Conservation (phyloP, 2,329 filamentous ascomycete genomes). For the Emergomyces pasteurianus region DNA sequence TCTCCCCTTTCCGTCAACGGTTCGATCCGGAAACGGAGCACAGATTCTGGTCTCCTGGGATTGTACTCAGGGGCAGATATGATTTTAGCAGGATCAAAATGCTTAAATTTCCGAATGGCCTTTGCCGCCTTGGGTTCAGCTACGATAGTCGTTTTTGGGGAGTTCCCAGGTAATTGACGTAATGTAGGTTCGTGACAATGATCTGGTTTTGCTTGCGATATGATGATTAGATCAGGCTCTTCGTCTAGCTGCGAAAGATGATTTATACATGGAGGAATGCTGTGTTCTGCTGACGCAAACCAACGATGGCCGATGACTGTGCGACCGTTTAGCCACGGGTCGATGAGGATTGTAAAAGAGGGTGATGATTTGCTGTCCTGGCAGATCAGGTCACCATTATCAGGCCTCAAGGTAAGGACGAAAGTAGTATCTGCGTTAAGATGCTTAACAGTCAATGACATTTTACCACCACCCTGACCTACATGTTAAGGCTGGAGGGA, state of each 20-base stretch:
- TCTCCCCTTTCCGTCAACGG: constrained; percentile 40
- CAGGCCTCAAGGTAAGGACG: constrained; percentile 20
- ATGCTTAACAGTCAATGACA: constrained; percentile 18
- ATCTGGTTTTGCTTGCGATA: constrained; percentile 53
- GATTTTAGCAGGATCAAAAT: constrained; percentile 46
- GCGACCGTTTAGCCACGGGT: constrained; percentile 56
- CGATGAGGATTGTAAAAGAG: constrained; percentile 53
- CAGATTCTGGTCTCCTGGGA: constrained; percentile 25
- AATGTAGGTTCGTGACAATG: constrained; percentile 61
- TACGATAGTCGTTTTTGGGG: constrained; percentile 48
- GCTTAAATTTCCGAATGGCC: constrained; percentile 54
- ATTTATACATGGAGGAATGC: constrained; percentile 43
- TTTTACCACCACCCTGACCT: not conserved
- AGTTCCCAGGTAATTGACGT: constrained; percentile 45
- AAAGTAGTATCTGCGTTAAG: constrained; percentile 24
- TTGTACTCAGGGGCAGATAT: constrained; percentile 34
- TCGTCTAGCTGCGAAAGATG: constrained; percentile 42
- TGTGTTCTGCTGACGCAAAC: constrained; percentile 50
- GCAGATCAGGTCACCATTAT: not conserved
- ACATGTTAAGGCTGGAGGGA: not conserved
- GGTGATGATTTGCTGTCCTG: not conserved
- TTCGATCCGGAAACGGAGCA: constrained; percentile 43
- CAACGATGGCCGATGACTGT: constrained; percentile 49
- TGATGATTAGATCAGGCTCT: constrained; percentile 45
- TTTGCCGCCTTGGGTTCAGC: constrained; percentile 54